Evolutionary conservation across 2,329 filamentous ascomycete species (phyloP), one percentile per base, ranked within the genome.

Genomic region (Cladophialophora exuberans): DNA sequence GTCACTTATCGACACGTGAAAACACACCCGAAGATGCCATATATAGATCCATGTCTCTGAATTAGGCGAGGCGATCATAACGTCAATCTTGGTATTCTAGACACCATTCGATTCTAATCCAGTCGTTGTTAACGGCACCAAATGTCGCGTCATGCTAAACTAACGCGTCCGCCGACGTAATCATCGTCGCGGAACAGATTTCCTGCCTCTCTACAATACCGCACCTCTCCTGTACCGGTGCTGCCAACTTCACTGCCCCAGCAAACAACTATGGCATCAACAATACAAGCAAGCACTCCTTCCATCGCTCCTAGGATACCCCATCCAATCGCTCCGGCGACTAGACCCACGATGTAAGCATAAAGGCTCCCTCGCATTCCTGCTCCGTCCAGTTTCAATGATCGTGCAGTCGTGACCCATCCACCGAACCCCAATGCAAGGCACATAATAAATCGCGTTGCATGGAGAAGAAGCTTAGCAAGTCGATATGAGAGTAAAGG

Each of bases 281-380:
- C 83, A 48, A 96, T 91, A 49, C 90, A 90, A 47, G 89, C 89
- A 20, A 96, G 75, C 15, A 96, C 88, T 11, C 90, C 89, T 69
- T 96, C 92, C 82, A 96, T 93, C 1, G 91, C 88, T 22, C 91
- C 90, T 46, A 99, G 78, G 1, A 97, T 86, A 4, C 90, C 91
- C 86, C 94, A 99, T 6, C 94, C 94, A 64, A 99, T 97, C 51
- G 93, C 91, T 57, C 89, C 90, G 13, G 94, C 94, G 63, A 97
- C 87, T 60, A 99, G 72, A 7, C 92, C 94, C 18, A 99, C 90
- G 1, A 97, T 83, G 67, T 97, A 99, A 2, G 93, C 94, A 70
- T 99, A 99, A 20, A 94, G 79, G 65, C 90, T 96, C 6, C 94
- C 94, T 41, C 83, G 83, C 46, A 87, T 61, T 59, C 72, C 59